Percentiles rank a stretch among this genome's conserved stretches.
phyloP scores from a whole-genome alignment of 139 green algal species.

The Closterium sp. region DNA sequence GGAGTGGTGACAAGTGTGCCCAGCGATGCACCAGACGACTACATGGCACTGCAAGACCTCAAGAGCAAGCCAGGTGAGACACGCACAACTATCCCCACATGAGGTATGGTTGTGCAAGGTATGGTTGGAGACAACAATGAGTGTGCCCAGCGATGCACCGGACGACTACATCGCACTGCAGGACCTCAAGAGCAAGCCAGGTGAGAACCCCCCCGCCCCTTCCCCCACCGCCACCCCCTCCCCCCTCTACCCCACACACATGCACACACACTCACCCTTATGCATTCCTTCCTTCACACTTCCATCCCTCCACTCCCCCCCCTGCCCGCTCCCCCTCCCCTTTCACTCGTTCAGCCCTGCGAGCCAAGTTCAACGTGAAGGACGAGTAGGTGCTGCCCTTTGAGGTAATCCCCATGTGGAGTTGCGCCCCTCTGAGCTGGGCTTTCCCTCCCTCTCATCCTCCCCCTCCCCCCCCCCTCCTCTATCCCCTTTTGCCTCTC shows the following conservation, averaged over 20 bases:
- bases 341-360: slow-evolving; percentile 58
- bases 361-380: slow-evolving; percentile 87
- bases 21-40: slow-evolving; percentile 94
- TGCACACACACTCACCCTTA: neutral
- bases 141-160: slow-evolving; percentile 89
- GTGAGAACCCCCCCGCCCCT: too few species aligned
- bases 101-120: neutral
- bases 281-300: neutral
- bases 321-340: neutral
- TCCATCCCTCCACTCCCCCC: neutral
- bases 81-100: neutral
- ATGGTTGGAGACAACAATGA: slow-evolving; percentile 58
- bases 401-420: neutral
- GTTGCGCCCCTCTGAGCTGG: neutral
- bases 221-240: too few species aligned
- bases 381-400: slow-evolving; percentile 58
- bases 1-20: slow-evolving; percentile 94
- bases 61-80: slow-evolving; percentile 81
- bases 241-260: too few species aligned
- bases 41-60: slow-evolving; percentile 85
- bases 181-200: slow-evolving; percentile 90
- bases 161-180: slow-evolving; percentile 91
- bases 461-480: neutral
- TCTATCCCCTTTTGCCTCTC: neutral
- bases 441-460: neutral